Conservation (phyloP, 2,329 filamentous ascomycete genomes). For the Phialocephala subalpina region DNA sequence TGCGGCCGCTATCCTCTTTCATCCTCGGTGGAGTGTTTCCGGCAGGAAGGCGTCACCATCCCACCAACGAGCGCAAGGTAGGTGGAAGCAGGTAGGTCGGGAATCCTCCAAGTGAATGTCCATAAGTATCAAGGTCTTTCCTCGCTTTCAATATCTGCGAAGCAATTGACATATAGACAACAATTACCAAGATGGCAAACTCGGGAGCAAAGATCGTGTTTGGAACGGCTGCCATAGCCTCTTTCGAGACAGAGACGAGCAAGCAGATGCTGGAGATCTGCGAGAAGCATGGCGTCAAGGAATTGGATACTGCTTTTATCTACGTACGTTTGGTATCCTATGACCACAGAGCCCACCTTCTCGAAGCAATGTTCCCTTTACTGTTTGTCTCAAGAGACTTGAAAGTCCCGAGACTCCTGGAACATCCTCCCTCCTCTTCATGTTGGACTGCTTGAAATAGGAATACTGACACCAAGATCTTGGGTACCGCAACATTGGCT, state of each 20-base stretch:
- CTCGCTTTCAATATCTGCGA: not conserved
- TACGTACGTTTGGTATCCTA: too few species aligned
- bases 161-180: not conserved
- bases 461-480: too few species aligned
- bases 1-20: not conserved
- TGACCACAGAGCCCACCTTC: too few species aligned
- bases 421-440: too few species aligned
- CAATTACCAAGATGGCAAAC: conserved; percentile 19
- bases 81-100: not conserved
- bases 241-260: conserved; percentile 3
- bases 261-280: conserved; percentile 29
- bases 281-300: conserved; percentile 35
- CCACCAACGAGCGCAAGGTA: not conserved
- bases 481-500: not conserved
- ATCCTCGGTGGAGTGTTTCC: not conserved
- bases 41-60: not conserved
- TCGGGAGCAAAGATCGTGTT: conserved; percentile 23
- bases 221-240: conserved; percentile 18
- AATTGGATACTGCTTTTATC: conserved; percentile 35
- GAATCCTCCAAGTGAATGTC: not conserved
- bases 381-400: too few species aligned
- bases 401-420: too few species aligned
- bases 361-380: too few species aligned
- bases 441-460: too few species aligned
- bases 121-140: not conserved